phyloP scores from a whole-genome alignment of 2,329 filamentous ascomycete genomes.

The Drechmeria coniospora region DNA sequence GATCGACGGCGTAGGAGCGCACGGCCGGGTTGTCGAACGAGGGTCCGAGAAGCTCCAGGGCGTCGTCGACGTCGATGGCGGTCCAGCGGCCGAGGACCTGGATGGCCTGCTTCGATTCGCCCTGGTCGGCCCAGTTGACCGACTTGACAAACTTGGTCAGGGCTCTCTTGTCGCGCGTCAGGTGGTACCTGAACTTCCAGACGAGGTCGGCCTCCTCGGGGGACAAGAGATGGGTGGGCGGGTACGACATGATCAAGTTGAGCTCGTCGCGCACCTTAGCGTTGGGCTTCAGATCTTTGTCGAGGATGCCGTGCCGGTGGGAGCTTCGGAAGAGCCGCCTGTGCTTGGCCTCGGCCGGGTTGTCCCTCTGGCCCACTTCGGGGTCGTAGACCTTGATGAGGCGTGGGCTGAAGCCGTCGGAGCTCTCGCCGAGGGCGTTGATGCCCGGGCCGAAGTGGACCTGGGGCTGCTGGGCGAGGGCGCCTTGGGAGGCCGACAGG shows the following conservation, averaged over 20 bases:
- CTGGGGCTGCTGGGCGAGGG: constrained; percentile 66
- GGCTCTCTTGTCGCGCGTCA: constrained; percentile 81
- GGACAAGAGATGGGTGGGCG: constrained; percentile 75
- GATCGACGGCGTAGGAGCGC: constrained; percentile 82
- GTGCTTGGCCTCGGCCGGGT: constrained; percentile 92
- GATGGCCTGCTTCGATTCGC: constrained; percentile 76
- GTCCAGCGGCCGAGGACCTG: constrained; percentile 88
- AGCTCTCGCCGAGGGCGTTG: constrained; percentile 44
- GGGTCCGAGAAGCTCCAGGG: constrained; percentile 81
- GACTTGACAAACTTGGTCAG: constrained; percentile 97
- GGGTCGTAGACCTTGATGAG: constrained; percentile 85
- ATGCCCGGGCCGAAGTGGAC: constrained; percentile 86
- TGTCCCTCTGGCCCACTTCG: constrained; percentile 76
- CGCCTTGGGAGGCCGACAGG: constrained; percentile 39
- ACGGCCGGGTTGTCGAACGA: constrained; percentile 82
- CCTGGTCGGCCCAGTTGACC: constrained; percentile 78
- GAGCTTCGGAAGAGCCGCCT: constrained; percentile 81
- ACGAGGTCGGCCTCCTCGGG: constrained; percentile 90
- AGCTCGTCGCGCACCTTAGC: constrained; percentile 89
- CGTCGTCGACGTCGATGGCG: constrained; percentile 93
- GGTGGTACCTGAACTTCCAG: constrained; percentile 93
- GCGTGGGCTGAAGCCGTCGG: constrained; percentile 35
- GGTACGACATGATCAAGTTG: constrained; percentile 80
- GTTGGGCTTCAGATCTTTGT: constrained; percentile 91
- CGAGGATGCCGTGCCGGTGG: constrained; percentile 77